Percentiles rank a stretch among this genome's conserved stretches.
phyloP scores from a whole-genome alignment of 1,284 basidiomycete genomes.

The Boletus holoroseus region DNA sequence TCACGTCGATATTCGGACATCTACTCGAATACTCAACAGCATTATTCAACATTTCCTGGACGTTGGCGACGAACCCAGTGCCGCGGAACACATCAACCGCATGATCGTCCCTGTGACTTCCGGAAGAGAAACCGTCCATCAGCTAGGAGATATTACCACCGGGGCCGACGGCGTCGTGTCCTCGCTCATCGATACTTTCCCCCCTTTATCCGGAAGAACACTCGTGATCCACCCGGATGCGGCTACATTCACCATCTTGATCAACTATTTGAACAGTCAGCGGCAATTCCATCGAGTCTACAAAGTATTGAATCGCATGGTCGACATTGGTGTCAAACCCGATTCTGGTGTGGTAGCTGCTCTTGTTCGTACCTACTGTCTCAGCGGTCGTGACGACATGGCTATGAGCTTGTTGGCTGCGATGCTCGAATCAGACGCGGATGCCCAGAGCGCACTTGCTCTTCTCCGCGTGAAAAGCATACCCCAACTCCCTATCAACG shows the following conservation, averaged over 20 bases:
- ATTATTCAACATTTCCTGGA: constrained; percentile 58
- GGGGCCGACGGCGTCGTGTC: constrained; percentile 29
- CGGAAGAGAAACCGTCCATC: constrained; percentile 16
- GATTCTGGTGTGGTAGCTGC: constrained; percentile 47
- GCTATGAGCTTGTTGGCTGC: constrained; percentile 48
- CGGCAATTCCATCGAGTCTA: constrained; percentile 44
- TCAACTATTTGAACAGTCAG: constrained; percentile 50
- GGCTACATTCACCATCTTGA: constrained; percentile 59
- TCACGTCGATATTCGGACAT: constrained; percentile 36
- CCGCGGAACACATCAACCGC: constrained; percentile 43
- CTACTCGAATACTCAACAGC: constrained; percentile 55
- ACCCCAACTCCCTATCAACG: constrained; percentile 29
- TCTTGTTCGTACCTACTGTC: constrained; percentile 52
- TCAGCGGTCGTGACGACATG: constrained; percentile 40
- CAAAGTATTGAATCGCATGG: constrained; percentile 47
- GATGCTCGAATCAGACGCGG: constrained; percentile 36
- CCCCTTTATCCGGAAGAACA: constrained; percentile 6
- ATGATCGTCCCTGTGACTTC: constrained; percentile 44
- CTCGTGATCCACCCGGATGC: constrained; percentile 42
- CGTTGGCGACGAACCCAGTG: constrained; percentile 45
- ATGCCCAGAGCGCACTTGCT: constrained; percentile 24
- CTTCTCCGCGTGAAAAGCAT: constrained; percentile 22
- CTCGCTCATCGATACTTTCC: constrained; percentile 8
- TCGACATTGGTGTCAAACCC: constrained; percentile 38
- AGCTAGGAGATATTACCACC: constrained; percentile 34